Base-by-base conservation (phyloP, 257 asterid genomes). In the Parsonsia alboflavescens region DNA sequence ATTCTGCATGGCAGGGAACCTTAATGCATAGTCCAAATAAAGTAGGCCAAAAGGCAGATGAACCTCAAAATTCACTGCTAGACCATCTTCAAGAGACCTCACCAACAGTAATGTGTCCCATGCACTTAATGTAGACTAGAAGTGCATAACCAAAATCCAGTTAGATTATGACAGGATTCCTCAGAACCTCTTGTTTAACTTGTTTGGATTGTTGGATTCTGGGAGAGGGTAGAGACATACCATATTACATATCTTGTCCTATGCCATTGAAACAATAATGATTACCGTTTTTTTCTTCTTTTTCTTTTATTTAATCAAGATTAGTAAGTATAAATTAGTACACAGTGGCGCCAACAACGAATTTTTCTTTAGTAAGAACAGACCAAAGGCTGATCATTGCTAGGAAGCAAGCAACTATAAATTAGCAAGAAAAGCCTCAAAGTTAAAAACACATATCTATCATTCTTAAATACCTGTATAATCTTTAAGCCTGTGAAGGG, bases 361-460 rank as follows among this genome's bases (percentile, higher is more conserved):
- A 17, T 0, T 33, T 61, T 61, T 5, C 0, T 36, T 1, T 17
- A 21, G 21, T 17, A 16, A 41, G 50, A 65, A 39, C 68, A 62
- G 45, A 17, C 68, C 0, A 58, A 62, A 22, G 2, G 70, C 48
- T 36, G 70, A 64, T 64, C 26, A 6, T 24, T 64, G 70, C 24
- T 3, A 7, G 0, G 49, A 33, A 64, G 22, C 24, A 64, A 36
- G 17, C 48, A 62, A 64, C 17, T 64, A 64, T 17, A 17, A 36
- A 16, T 36, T 33, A 33, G 39, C 39, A 33, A 33, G 39, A 33
- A 33, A 33, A 33, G 39, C 39, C 39, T 33, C 3, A 33, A 33
- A 33, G 39, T 33, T 33, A 33, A 33, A n/a, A 33, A 62, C 77
- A 61, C 39, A 61, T 73, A 28, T 28, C 56, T 39, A 57, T 73